Conservation (phyloP, 768 basidiomycete species). For the Russula abietina region DNA sequence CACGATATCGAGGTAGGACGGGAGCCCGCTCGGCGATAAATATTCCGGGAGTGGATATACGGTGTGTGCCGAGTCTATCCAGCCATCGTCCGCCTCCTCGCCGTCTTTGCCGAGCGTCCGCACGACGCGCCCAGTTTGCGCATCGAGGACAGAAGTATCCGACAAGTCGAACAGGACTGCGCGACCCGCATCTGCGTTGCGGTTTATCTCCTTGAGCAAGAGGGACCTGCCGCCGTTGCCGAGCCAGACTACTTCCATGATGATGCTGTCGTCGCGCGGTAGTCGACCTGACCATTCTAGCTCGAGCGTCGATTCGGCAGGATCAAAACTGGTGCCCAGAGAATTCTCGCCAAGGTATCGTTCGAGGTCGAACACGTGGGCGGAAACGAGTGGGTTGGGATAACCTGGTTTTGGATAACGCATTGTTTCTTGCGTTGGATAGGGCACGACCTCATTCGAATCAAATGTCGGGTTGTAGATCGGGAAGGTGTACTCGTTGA, state of each 20-base stretch:
- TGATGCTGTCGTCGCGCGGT: constrained; percentile 55
- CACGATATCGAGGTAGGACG: constrained; percentile 87
- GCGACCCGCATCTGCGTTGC: constrained; percentile 74
- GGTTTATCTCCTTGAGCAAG: constrained; percentile 80
- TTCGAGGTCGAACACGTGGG: constrained; percentile 76
- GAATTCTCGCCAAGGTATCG: constrained; percentile 35
- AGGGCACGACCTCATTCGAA: constrained; percentile 66
- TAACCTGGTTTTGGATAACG: constrained; percentile 89
- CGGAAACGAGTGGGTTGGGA: constrained; percentile 77
- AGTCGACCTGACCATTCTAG: constrained; percentile 64
- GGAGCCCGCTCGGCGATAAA: constrained; percentile 38
- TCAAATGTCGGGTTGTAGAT: constrained; percentile 85
- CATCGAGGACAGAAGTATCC: constrained; percentile 26
- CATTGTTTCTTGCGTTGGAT: constrained; percentile 58
- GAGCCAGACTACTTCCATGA: constrained; percentile 87
- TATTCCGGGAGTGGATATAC: constrained; percentile 50
- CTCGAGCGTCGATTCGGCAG: constrained; percentile 44
- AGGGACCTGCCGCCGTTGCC: constrained; percentile 51
- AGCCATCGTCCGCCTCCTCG: constrained; percentile 86
- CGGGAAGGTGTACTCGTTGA: constrained; percentile 82
- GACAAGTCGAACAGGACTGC: constrained; percentile 69
- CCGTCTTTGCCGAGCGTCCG: constrained; percentile 75
- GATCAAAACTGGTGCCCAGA: constrained; percentile 26
- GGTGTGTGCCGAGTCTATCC: constrained; percentile 77
- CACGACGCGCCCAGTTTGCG: constrained; percentile 48